Base-by-base conservation (phyloP, 768 basidiomycete species). In the Tulasnella sp. region DNA sequence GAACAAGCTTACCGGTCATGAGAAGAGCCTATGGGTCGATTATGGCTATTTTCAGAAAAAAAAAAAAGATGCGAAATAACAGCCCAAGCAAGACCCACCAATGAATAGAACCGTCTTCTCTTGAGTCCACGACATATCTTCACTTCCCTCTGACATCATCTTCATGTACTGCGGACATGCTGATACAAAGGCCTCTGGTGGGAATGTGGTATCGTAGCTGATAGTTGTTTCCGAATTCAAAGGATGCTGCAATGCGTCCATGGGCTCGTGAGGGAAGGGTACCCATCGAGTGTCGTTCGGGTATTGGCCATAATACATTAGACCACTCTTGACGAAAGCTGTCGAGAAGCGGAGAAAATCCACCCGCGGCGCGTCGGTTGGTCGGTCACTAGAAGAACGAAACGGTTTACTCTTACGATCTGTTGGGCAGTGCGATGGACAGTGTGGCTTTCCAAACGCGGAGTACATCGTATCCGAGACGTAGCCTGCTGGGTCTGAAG, bases 201-300 rank as follows among this genome's bases (percentile, higher is more conserved):
- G 39, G 39, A 49, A 49, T 6, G 14, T 14, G 19, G 17, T n/a
- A 12, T 38, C 25, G 39, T 72, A 72, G 36, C 42, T 39, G n/a
- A 72, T 72, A 22, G 36, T 45, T n/a, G 54, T 58, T 42, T 72
- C 71, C 25, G 71, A 72, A n/a, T 38, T 39, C 8, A 72, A 39
- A 19, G 70, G 71, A 25, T 72, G 71, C 9, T 42, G 39, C n/a
- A 72, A 49, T 1, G 71, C 71, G n/a, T 72, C 71, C 39, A 72
- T 72, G 7, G 71, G 71, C 39, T 72, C 71, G 14, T 72, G 71
- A 22, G 71, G 71, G 39, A 72, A 72, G 14, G 71, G 71, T 38
- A 72, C 39, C 71, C 71, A 72, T 42, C 71, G 71, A 4, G 71
- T 72, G 71, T 72, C 71, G 71, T 72, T 72, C 0, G 71, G 40